Evolutionary conservation across 2,329 filamentous ascomycete genomes (phyloP), one percentile per base, ranked within the genome.

Genomic region (Hymenoscyphus infarciens): DNA sequence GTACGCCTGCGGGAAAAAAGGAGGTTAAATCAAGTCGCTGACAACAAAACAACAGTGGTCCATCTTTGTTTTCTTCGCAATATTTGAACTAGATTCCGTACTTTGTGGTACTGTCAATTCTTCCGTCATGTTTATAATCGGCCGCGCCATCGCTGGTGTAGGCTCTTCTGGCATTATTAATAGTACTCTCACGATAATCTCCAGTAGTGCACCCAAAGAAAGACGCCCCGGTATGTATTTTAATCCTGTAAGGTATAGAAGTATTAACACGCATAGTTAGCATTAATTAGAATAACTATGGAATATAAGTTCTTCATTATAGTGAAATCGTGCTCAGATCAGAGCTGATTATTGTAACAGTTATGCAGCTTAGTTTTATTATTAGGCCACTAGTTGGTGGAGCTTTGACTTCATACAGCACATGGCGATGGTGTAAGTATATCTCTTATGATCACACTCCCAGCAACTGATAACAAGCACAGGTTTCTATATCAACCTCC

Each of bases 11-110:
- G 13, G 3, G 11, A 19, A 45, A 19, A 45, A 2, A 15, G 6
- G 4, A 45, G 16, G 19, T 45, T 16, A 13, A 19, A 8, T 15
- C 52, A 45, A 2, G 19, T 45, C 5, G 19, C 5, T 15, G 39
- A 16, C 15, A 45, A 16, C 39, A 45, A 45, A 54, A 54, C 25
- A 19, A n/a, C 39, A 54, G 52, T 58, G n/a, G 15, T 70, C 75
- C 0, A 79, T 77, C 56, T 68, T 81, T 1, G 67, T 64, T 7
- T 76, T 78, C 53, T 75, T 87, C 33, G 66, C 73, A 39, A 61
- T 84, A 45, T 87, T 87, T 64, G 83, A 86, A 68, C 19, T 85
- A 0, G 84, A 84, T 2, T 83, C 81, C 0, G 66, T 82, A 3
- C 71, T 87, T n/a, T 86, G 83, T 64, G 84, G 74, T 60, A 66